Base-by-base conservation (phyloP, 2,329 filamentous ascomycete species). In the Cladosporium cucumerinum region DNA sequence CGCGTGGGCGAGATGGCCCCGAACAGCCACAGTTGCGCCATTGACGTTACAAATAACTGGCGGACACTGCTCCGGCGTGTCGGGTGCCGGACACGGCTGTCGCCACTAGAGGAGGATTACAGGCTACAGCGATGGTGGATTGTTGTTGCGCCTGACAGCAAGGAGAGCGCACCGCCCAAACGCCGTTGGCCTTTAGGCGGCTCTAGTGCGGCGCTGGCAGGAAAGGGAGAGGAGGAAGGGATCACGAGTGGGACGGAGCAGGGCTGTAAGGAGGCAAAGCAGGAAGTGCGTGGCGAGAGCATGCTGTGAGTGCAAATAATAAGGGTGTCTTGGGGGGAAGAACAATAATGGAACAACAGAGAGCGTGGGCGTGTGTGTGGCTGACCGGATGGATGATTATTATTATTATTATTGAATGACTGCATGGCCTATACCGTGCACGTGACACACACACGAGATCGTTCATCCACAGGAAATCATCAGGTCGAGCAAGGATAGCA, bases 1-100 rank as follows among this genome's bases (percentile, higher is more conserved):
- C 48, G 28, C 51, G 18, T 30, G 51, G 26, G 51, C 51, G 51
- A 54, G 28, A 30, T 54, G 51, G 14, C n/a, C 3, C 51, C 51
- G 51, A 54, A 5, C 51, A 54, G 51, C 51, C 51, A 54, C 51
- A 54, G 51, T 54, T 28, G 26, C 51, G 51, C 51, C 51, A 28
- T 32, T 54, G 16, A 46, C 39, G 21, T 46, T 46, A 46, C 39
- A 46, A 46, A 46, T 46, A 12, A 21, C n/a, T 21, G 39, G n/a
- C 39, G 39, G 39, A 21, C 39, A 10, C n/a, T 5, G n/a, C 2
- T 12, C 39, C 39, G 39, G 10, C 10, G 39, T 46, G 39, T 46
- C 39, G n/a, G 23, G 39, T 46, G 28, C 21, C 51, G 51, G 28
- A 52, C 49, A 52, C n/a, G 49, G 49, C 49, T 51, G 18, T 43